phyloP scores from a whole-genome alignment of 2,329 filamentous ascomycete species.

The Pseudocercospora pini-densiflorae region DNA sequence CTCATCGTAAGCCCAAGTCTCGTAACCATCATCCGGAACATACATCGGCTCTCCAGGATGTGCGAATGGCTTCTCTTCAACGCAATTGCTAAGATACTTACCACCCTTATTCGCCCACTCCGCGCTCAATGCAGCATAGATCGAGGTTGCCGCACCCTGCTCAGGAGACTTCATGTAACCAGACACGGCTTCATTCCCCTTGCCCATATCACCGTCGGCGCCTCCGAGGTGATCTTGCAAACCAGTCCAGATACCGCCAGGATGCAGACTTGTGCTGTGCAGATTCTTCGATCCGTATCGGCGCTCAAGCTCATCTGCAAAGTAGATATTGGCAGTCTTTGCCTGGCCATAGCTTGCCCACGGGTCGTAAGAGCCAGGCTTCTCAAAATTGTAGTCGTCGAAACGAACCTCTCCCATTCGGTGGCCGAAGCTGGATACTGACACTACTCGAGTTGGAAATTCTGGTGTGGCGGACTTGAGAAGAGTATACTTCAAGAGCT shows the following conservation, averaged over 20 bases:
- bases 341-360: constrained; percentile 51
- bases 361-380: constrained; percentile 38
- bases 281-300: constrained; percentile 50
- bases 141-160: constrained; percentile 55
- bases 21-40: constrained; percentile 41
- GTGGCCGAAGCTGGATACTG: constrained; percentile 52
- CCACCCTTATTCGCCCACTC: constrained; percentile 45
- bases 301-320: constrained; percentile 57
- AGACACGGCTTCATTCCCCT: constrained; percentile 19
- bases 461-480: constrained; percentile 44
- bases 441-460: constrained; percentile 54
- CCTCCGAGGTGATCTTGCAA: constrained; percentile 18
- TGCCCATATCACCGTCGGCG: not conserved
- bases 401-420: constrained; percentile 40
- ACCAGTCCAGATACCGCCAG: constrained; percentile 47
- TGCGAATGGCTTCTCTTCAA: constrained; percentile 39
- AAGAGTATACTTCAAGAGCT: constrained; percentile 53
- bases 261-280: constrained; percentile 52
- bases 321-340: constrained; percentile 58
- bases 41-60: constrained; percentile 14
- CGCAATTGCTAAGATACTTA: constrained; percentile 34
- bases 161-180: constrained; percentile 39
- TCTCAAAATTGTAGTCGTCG: constrained; percentile 47
- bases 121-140: constrained; percentile 50
- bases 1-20: constrained; percentile 43